Evolutionary conservation across 805 yeast genomes (phyloP).

Genomic region (Wickerhamomyces rabaulensis): DNA sequence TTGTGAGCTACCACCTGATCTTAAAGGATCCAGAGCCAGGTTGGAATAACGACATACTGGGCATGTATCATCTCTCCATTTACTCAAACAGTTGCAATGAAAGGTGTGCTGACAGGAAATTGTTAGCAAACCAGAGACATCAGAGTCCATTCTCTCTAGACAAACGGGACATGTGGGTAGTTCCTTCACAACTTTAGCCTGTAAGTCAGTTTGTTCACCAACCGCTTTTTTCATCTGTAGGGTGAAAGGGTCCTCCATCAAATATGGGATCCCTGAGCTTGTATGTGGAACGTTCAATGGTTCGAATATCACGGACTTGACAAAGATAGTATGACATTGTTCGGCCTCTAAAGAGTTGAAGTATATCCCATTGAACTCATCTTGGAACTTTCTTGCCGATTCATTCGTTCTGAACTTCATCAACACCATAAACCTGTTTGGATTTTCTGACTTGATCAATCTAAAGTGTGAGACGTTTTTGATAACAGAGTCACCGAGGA

Average conservation of each 20-base stretch:
- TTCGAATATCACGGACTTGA: slow-evolving; percentile 35
- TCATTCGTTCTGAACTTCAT: slow-evolving; percentile 61
- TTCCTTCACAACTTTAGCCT: slow-evolving; percentile 40
- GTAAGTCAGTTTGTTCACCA: slow-evolving; percentile 8
- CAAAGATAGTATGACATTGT: slow-evolving; percentile 67
- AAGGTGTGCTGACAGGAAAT: slow-evolving; percentile 92
- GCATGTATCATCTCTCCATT: slow-evolving; percentile 87
- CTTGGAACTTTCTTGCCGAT: slow-evolving; percentile 59
- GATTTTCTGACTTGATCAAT: slow-evolving; percentile 57
- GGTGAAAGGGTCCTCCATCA: slow-evolving; percentile 72
- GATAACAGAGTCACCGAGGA: slow-evolving; percentile 59
- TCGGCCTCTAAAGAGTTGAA: slow-evolving; percentile 91
- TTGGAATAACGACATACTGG: slow-evolving; percentile 85
- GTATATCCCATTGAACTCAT: slow-evolving; percentile 60
- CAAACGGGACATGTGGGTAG: slow-evolving; percentile 94
- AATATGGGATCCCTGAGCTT: slow-evolving; percentile 51
- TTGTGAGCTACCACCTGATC: slow-evolving; percentile 2
- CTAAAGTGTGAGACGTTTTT: slow-evolving; percentile 64
- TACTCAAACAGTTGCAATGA: slow-evolving; percentile 81
- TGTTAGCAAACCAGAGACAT: slow-evolving; percentile 74
- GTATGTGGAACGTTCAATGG: slow-evolving; percentile 16
- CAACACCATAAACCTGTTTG: slow-evolving; percentile 69
- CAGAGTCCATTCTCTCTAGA: slow-evolving; percentile 79
- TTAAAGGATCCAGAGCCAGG: slow-evolving; percentile 22
- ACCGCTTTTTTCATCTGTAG: slow-evolving; percentile 15